Conservation (phyloP, 805 yeast genomes). For the Metschnikowia dekortorum region DNA sequence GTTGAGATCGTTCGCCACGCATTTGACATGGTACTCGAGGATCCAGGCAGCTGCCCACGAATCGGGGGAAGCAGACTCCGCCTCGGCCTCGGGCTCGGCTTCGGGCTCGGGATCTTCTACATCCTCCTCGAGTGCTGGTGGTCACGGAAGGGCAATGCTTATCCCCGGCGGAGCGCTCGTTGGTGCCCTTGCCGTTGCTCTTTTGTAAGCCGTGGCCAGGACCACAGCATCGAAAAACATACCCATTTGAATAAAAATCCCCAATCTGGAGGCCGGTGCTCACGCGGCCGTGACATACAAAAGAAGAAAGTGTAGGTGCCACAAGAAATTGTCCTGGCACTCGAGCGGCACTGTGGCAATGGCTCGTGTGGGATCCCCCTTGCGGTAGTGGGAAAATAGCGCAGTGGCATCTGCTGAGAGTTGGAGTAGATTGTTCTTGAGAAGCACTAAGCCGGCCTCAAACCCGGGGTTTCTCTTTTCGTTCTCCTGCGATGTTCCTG, state of each 20-base stretch:
- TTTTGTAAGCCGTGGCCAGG: constrained; percentile 18
- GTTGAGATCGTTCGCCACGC: constrained; percentile 30
- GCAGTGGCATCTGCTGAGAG: constrained; percentile 23
- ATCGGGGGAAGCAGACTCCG: constrained; percentile 4
- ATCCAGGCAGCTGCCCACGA: constrained; percentile 13
- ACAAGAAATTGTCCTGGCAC: constrained; percentile 36
- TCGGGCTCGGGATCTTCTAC: background rate
- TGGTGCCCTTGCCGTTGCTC: constrained; percentile 33
- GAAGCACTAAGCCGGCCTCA: constrained; percentile 30
- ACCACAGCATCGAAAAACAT: background rate
- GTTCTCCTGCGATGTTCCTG: background rate
- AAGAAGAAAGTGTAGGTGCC: constrained; percentile 36
- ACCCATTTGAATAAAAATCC: background rate
- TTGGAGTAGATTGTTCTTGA: constrained; percentile 28
- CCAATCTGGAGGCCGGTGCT: background rate
- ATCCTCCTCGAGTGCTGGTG: constrained; percentile 6
- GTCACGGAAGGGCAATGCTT: constrained; percentile 10
- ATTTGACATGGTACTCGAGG: constrained; percentile 31
- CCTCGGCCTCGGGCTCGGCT: background rate
- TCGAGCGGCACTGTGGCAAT: constrained; percentile 29
- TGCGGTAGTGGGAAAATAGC: constrained; percentile 11
- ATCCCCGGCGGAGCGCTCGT: constrained; percentile 31
- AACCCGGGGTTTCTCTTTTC: constrained; percentile 21
- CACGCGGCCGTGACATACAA: constrained; percentile 29
- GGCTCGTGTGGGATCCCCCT: constrained; percentile 4